Conservation (phyloP, 1,139 yeast genomes). For the Pneumocystis jirovecii region DNA sequence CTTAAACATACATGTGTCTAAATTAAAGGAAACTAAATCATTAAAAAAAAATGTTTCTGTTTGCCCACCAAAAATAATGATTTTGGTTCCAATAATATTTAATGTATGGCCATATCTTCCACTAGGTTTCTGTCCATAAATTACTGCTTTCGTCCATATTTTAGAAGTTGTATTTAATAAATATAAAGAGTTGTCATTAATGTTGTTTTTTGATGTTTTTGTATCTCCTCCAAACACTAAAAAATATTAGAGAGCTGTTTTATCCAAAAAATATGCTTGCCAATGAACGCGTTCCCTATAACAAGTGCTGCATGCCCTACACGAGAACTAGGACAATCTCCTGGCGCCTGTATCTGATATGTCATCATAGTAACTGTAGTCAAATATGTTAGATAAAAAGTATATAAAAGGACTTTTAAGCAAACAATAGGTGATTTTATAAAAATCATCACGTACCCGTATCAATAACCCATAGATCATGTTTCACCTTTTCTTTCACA, state of each 20-base stretch:
- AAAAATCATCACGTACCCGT: neutral
- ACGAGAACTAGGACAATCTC: conserved; percentile 79
- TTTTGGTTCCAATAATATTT: conserved; percentile 50
- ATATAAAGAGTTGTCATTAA: conserved; percentile 77
- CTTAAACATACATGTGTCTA: conserved; percentile 36
- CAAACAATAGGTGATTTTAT: neutral
- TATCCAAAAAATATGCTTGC: neutral
- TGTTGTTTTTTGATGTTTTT: conserved; percentile 58
- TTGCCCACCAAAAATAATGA: conserved; percentile 91
- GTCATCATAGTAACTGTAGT: conserved; percentile 32
- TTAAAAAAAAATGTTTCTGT: conserved; percentile 74
- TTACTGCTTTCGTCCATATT: conserved; percentile 16
- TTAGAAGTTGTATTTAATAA: conserved; percentile 61
- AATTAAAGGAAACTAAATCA: conserved; percentile 74
- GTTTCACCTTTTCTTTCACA: conserved; percentile 81
- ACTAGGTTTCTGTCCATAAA: conserved; percentile 59
- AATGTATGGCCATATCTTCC: conserved; percentile 92
- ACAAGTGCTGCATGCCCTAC: conserved; percentile 90
- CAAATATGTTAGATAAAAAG: conserved; percentile 2
- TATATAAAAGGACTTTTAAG: conserved; percentile 5
- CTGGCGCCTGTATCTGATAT: conserved; percentile 49
- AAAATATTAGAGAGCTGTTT: neutral
- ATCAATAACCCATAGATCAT: conserved; percentile 65
- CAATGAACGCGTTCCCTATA: conserved; percentile 84
- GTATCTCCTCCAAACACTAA: conserved; percentile 89